These are phyloP conservation scores for Boletus pseudo-olivaceus DNA, from an alignment of 768 basidiomycete species.

Conservation along the genomic window DNA sequence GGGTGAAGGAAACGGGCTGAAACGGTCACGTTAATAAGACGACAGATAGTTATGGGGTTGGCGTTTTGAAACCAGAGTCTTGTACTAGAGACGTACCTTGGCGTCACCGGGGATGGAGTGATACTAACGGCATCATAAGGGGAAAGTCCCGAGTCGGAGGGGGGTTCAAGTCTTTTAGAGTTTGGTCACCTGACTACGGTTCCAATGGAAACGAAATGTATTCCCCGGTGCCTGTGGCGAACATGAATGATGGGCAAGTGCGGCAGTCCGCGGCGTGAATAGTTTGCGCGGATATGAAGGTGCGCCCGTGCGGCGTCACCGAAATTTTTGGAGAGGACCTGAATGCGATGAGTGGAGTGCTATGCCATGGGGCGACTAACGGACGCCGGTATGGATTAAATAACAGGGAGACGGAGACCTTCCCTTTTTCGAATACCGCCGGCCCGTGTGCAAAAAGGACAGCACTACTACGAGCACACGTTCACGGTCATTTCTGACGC, in stretches of 20 bases:
- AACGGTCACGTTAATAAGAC: background rate
- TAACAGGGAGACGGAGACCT: too few species aligned
- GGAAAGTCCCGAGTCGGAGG: background rate
- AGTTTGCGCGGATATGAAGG: slow-evolving; percentile 32
- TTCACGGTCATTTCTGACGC: background rate
- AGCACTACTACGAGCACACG: background rate
- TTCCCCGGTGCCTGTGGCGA: slow-evolving; percentile 31
- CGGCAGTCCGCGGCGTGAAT: slow-evolving; percentile 25
- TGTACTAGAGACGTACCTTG: background rate
- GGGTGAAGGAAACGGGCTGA: background rate
- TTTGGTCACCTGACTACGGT: slow-evolving; percentile 18
- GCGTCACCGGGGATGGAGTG: background rate
- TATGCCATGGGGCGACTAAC: slow-evolving; percentile 3
- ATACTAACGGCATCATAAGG: background rate
- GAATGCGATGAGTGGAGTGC: slow-evolving; percentile 4
- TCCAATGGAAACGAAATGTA: slow-evolving; percentile 19
- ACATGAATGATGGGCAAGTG: slow-evolving; percentile 21
- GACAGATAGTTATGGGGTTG: background rate
- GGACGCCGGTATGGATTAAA: too few species aligned
- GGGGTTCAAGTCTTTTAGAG: background rate
- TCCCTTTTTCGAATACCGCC: slow-evolving; percentile 1
- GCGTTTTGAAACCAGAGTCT: background rate
- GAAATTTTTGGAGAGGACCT: slow-evolving; percentile 6
- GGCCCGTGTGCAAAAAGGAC: background rate
- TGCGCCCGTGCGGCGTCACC: slow-evolving; percentile 13